These are phyloP conservation scores for Cryptococcus hybrid DNA, from an alignment of 1,284 basidiomycete species.

Conservation along the genomic window DNA sequence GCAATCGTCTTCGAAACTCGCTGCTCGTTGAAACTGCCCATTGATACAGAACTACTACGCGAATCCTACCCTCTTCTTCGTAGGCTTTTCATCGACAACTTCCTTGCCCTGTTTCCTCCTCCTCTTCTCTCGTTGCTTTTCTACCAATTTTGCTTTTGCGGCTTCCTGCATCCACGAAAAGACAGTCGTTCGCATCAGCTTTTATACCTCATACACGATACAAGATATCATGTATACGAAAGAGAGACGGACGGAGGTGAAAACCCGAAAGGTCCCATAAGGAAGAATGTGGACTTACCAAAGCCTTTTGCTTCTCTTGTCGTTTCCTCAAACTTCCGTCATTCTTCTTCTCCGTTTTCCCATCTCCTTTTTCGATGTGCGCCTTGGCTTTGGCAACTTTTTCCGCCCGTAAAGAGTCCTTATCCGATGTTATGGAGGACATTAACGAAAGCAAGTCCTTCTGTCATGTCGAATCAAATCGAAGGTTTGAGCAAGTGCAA, in stretches of 20 bases:
- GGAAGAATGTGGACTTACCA: conserved; percentile 20
- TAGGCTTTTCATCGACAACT: neutral
- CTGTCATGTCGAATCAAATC: neutral
- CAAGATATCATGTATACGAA: no score
- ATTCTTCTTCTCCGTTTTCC: conserved; percentile 13
- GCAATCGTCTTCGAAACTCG: no score
- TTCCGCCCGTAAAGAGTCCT: conserved; percentile 16
- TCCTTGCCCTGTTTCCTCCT: conserved; percentile 4
- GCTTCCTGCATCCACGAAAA: conserved; percentile 6
- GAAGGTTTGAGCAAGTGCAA: no score
- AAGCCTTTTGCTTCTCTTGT: conserved; percentile 20
- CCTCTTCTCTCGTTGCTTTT: conserved; percentile 24
- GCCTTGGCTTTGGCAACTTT: conserved; percentile 17
- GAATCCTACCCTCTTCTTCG: no score
- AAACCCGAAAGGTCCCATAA: no score
- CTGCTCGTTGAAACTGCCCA: no score
- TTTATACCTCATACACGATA: no score
- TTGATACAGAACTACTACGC: no score
- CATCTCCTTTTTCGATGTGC: neutral
- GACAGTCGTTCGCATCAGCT: no score
- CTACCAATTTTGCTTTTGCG: conserved; percentile 15
- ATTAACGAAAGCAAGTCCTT: conserved; percentile 27
- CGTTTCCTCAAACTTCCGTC: conserved; percentile 16
- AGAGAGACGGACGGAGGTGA: neutral
- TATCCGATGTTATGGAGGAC: conserved; percentile 24